These are phyloP conservation scores for Botrytis porri DNA, from an alignment of 2,329 filamentous ascomycete genomes.

Conservation along the genomic window DNA sequence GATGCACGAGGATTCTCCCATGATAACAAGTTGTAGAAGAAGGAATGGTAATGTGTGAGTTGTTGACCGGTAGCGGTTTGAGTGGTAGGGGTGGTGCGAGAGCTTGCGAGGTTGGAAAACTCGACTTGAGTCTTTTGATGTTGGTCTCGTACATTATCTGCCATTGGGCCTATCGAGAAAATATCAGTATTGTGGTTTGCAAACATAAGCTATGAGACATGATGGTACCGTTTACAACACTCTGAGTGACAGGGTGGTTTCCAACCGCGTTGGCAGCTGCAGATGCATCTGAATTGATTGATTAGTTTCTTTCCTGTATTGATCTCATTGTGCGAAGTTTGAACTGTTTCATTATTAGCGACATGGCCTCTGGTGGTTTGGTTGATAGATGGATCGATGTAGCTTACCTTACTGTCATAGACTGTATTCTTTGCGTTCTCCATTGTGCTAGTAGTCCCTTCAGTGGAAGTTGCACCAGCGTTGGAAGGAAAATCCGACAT, in stretches of 20 bases:
- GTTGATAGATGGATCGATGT: neutral
- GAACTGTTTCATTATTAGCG: conserved; percentile 16
- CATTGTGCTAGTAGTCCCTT: conserved; percentile 7
- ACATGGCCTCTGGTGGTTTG: neutral
- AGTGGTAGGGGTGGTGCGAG: conserved; percentile 53
- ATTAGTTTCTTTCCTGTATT: conserved; percentile 25
- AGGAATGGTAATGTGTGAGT: conserved; percentile 67
- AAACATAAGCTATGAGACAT: conserved; percentile 13
- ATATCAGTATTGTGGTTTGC: conserved; percentile 14
- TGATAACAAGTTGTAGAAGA: conserved; percentile 66
- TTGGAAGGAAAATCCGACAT: conserved; percentile 20
- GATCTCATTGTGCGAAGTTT: neutral
- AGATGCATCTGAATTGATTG: conserved; percentile 31
- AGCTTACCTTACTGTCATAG: conserved; percentile 20
- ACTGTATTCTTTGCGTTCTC: conserved; percentile 20
- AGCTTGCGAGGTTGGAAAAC: conserved; percentile 56
- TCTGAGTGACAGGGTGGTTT: conserved; percentile 38
- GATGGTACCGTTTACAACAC: conserved; percentile 35
- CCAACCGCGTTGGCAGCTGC: conserved; percentile 36
- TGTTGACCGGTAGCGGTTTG: conserved; percentile 59
- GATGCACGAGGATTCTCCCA: conserved; percentile 68
- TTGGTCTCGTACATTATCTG: conserved; percentile 57
- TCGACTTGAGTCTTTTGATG: conserved; percentile 53
- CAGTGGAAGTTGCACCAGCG: conserved; percentile 2
- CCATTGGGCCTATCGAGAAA: conserved; percentile 51